These are phyloP conservation scores for Brassica nigra DNA, from an alignment of 345 rosid genomes.

Conservation along the genomic window DNA sequence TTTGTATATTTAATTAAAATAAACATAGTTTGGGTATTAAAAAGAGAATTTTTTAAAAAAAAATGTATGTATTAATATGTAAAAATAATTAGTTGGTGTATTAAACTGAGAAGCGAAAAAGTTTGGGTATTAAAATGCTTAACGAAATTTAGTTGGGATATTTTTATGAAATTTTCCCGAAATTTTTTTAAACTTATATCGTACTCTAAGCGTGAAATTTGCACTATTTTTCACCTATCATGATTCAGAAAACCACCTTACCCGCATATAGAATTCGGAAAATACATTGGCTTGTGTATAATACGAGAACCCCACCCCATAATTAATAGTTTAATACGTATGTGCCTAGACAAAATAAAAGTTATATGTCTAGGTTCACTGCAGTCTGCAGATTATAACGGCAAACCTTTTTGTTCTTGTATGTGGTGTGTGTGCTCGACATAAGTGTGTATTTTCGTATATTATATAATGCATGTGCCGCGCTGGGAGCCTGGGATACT, in stretches of 20 bases:
- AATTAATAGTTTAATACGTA: slow-evolving; percentile 5
- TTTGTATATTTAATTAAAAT: too few species aligned
- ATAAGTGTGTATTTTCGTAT: slow-evolving; percentile 6
- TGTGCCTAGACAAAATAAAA: slow-evolving; percentile 19
- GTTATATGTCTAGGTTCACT: too few species aligned
- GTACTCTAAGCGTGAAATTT: not conserved
- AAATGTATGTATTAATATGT: too few species aligned
- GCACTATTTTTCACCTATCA: not conserved
- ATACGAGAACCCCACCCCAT: not conserved
- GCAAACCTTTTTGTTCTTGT: slow-evolving; percentile 14
- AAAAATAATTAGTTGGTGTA: too few species aligned
- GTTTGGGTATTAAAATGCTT: too few species aligned
- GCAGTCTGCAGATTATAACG: slow-evolving; percentile 15
- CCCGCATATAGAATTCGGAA: slow-evolving; percentile 9
- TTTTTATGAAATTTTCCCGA: too few species aligned
- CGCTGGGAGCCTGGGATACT: not conserved
- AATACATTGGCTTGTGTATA: slow-evolving; percentile 18
- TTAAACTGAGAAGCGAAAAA: too few species aligned
- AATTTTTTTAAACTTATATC: not conserved
- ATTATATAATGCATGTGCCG: slow-evolving; percentile 5
- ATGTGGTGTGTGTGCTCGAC: slow-evolving; percentile 6
- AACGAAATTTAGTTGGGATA: too few species aligned
- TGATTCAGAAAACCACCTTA: not conserved
- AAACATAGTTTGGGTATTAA: too few species aligned
- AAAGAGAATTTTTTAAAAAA: too few species aligned